Base-by-base conservation (phyloP, 2,329 filamentous ascomycete species). In the Botrytis aclada region DNA sequence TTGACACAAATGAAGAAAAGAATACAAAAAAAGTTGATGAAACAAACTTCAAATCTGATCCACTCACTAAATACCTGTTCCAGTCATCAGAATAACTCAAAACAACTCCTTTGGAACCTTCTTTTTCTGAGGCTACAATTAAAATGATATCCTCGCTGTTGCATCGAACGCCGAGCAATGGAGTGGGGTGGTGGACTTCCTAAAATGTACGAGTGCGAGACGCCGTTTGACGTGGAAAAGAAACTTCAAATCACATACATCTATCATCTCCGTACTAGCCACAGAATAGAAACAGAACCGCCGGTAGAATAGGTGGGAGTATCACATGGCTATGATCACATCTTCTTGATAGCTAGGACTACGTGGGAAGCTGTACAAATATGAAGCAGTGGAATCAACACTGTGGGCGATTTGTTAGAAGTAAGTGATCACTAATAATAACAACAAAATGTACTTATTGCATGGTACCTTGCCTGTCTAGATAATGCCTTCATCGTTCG, bases 21-120 rank as follows among this genome's bases (percentile, higher is more conserved):
- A 51, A 51, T 18, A 25, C 14, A 51, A n/a, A 66, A 34, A 66
- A 67, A 41, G 34, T 25, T 18, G 65, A 67, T 56, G 47, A 67
- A 67, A 67, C 65, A 56, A 54, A 56, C 34, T 67, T 67, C 47
- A 22, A 67, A 67, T 67, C 34, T 32, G 37, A 67, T 67, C 47
- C 65, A 67, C 64, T 67, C 47, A 41, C 29, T 41, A n/a, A 32
- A 54, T 56, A 20, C 47, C 34, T 41, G 18, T 67, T 66, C 16
- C 37, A 34, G 43, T n/a, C 45, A 41, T 67, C 34, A 54, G 45
- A 54, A 66, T 22, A 51, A 54, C 32, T 54, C 16, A 39, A 45
- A 45, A 64, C 62, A 64, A 32, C 18, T 63, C 39, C 7, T 29
- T 63, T 43, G 32, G 39, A 43, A 45, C 61, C 39, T 63, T 63